Base-by-base conservation (phyloP, 345 rosid genomes). In the Ricinus communis region DNA sequence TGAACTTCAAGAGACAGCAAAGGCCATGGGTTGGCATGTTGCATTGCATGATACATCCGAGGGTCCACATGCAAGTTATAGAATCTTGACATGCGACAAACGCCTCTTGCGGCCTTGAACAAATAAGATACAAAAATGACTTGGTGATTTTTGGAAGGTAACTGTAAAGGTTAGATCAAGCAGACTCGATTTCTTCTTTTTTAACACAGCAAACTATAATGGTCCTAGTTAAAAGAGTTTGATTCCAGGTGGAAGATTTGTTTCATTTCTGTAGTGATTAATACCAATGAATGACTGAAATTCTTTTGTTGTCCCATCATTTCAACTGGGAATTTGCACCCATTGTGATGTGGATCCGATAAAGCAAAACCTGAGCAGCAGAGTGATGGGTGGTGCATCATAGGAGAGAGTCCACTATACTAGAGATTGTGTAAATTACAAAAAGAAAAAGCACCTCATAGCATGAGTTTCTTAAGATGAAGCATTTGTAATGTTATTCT, bases 11-110 rank as follows among this genome's bases (percentile, higher is more conserved):
- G 94, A 77, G 71, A 86, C 85, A 14, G 94, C 85, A 0, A 92
- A 81, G 49, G 96, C 96, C 56, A 87, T 95, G 97, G 89, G 91
- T 24, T 95, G 99, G 99, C 87, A 62, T 10, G 75, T 75, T 7
- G 3, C 74, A 31, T 30, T 92, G 77, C 92, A 85, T 1, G 90
- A 92, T 62, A 95, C 99, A 40, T 77, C 93, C 21, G 99, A 95
- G 84, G 99, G 99, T 49, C 97, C 97, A 76, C 93, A 90, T 81
- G 94, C 99, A 57, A 93, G 97, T 82, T 89, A 89, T 72, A 86
- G 91, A 82, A 80, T 93, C 73, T 79, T 95, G 81, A 78, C 85
- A 16, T 87, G 91, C 52, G 96, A 95, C 33, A 95, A 95, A 81
- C 86, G 60, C 50, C 84, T 90, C 21, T 74, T 76, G 61, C 86